A percentile compares a stretch with the other conserved stretches of the same genome.
phyloP scores from a whole-genome alignment of 768 basidiomycete genomes.

The Russula dissimulans region DNA sequence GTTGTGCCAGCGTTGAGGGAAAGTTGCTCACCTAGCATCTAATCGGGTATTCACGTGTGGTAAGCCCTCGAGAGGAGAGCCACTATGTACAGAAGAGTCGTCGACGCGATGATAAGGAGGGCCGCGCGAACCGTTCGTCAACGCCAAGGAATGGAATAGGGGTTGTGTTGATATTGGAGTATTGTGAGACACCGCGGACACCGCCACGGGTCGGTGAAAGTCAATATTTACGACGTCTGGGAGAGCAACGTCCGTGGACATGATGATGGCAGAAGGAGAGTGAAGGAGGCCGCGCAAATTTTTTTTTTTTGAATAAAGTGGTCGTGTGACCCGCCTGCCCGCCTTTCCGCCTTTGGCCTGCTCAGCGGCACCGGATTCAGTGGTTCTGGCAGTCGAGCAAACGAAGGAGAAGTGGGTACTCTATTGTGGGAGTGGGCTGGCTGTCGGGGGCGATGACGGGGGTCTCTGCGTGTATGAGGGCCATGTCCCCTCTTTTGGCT shows the following conservation, averaged over 20 bases:
- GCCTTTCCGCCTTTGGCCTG: too few species aligned
- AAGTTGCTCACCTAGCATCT: constrained; percentile 58
- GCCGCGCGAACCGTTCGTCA: constrained; percentile 13
- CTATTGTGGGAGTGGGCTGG: too few species aligned
- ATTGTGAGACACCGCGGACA: constrained; percentile 2
- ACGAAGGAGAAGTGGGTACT: too few species aligned
- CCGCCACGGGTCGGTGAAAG: constrained; percentile 1
- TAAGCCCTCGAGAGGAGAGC: constrained; percentile 48
- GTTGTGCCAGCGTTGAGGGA: constrained; percentile 16
- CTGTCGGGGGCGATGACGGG: too few species aligned
- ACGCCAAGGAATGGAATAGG: constrained; percentile 25
- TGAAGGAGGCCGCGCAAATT: neutral
- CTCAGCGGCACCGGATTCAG: too few species aligned
- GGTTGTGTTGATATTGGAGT: neutral
- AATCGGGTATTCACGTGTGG: constrained; percentile 46
- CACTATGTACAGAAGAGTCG: constrained; percentile 33
- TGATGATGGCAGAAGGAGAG: neutral
- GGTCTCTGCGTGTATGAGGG: too few species aligned
- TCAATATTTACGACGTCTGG: constrained; percentile 12
- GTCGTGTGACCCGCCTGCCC: constrained; percentile 16
- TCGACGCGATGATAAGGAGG: constrained; percentile 30
- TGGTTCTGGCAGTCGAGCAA: too few species aligned
- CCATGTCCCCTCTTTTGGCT: too few species aligned
- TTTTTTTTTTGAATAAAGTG: neutral
- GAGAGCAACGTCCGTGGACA: constrained; percentile 13